Base-by-base conservation (phyloP, 148 eudicot species). In the Rhododendron williamsianum region DNA sequence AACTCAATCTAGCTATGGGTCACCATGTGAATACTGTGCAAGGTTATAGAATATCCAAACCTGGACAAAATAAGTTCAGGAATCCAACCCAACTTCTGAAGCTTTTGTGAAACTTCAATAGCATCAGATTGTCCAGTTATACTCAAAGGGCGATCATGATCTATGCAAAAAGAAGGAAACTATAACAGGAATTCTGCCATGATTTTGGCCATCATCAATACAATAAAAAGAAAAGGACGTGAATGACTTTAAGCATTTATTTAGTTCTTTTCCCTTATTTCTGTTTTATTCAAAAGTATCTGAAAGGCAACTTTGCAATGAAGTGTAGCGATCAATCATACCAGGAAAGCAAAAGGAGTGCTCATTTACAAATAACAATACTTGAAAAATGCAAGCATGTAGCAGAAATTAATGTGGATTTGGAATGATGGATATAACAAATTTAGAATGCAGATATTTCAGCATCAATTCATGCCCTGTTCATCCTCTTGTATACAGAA, bases 91-190 rank as follows among this genome's bases (percentile, higher is more conserved):
- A 94, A 82, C 86, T 87, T 86, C 81, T 92, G 93, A 82, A 96
- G 97, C 90, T 91, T 91, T 85, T 83, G 87, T n/a, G 98, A 88
- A 60, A 96, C 90, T 81, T 89, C 86, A 79, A 93, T 86, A 87
- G 98, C 98, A 89, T 94, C 98, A 84, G 89, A 92, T 90, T 90
- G 91, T 84, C 99, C 99, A 86, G 87, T 80, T 90, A 90, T 91
- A 89, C 94, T 96, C 90, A 96, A 87, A 48, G 98, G 99, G 33
- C 95, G 97, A 84, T 96, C 99, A 88, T 96, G 98, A 90, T 96
- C 99, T 96, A 85, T 35, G 72, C 88, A 90, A 85, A 38, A 35
- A 43, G 25, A 67, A 63, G 13, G 67, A 65, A 82, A 65, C 18
- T n/a, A 38, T 58, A 76, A 23, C 10, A 41, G 33, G 38, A 60